Evolutionary conservation across 2,329 filamentous ascomycete genomes (phyloP).

Genomic region (Ophidiomyces ophidiicola): DNA sequence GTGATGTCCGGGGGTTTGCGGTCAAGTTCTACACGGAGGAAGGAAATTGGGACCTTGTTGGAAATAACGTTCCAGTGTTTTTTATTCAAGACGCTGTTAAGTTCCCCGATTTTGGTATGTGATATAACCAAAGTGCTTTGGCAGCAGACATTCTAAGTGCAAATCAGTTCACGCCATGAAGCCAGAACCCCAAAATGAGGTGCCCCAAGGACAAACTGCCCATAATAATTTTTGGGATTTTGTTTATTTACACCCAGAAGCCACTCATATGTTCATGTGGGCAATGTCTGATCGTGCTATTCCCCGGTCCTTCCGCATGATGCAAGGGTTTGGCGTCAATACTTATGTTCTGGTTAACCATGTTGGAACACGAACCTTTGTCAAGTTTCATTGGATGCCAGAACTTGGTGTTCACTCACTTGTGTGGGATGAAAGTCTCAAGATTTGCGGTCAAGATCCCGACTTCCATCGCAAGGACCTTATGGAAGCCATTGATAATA

Average conservation of each 20-base stretch:
- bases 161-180: slow-evolving; percentile 44
- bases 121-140: background rate
- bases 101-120: slow-evolving; percentile 51
- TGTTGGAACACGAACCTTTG: slow-evolving; percentile 56
- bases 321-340: slow-evolving; percentile 78
- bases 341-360: slow-evolving; percentile 59
- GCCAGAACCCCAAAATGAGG: slow-evolving; percentile 57
- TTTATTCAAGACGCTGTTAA: slow-evolving; percentile 67
- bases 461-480: slow-evolving; percentile 75
- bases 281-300: slow-evolving; percentile 62
- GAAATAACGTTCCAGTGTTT: slow-evolving; percentile 64
- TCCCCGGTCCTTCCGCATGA: slow-evolving; percentile 66
- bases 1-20: slow-evolving; percentile 72
- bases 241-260: slow-evolving; percentile 53
- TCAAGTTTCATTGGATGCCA: slow-evolving; percentile 68
- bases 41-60: slow-evolving; percentile 64
- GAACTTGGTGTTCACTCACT: slow-evolving; percentile 64
- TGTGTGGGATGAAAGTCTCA: slow-evolving; percentile 66
- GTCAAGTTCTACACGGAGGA: slow-evolving; percentile 67
- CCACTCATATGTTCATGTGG: slow-evolving; percentile 72
- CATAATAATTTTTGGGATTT: slow-evolving; percentile 75
- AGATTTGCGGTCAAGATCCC: slow-evolving; percentile 61
- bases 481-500: slow-evolving; percentile 58
- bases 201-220: slow-evolving; percentile 57
- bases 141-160: background rate